phyloP scores from a whole-genome alignment of 139 green algal genomes.

The Picochlorum sp. region DNA sequence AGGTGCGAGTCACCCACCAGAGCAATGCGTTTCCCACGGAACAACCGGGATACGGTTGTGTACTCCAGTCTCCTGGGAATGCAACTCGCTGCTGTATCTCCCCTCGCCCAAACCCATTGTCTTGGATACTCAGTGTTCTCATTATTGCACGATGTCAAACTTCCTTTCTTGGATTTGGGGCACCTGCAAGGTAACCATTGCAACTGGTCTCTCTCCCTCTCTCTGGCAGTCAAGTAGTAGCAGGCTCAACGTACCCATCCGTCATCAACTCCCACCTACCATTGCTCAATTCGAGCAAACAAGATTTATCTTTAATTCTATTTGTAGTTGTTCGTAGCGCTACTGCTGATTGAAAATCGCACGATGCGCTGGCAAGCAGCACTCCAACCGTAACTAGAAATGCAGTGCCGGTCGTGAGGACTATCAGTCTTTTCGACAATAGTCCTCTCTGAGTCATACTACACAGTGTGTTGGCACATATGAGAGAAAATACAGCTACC shows the following conservation, averaged over 20 bases:
- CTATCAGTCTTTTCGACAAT: no score
- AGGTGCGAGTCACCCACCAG: not conserved
- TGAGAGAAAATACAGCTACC: no score
- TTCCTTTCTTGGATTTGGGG: not conserved
- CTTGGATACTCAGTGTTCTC: constrained; percentile 1
- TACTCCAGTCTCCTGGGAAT: not conserved
- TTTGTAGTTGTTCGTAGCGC: not conserved
- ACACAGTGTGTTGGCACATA: no score
- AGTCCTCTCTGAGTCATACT: no score
- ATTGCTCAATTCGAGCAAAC: not conserved
- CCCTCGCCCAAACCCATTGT: not conserved
- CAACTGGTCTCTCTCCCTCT: no score
- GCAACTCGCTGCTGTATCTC: not conserved
- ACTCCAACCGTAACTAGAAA: not conserved
- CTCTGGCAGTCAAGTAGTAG: no score
- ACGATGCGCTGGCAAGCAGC: not conserved
- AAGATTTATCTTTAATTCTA: constrained; percentile 1
- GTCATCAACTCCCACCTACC: not conserved
- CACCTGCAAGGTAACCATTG: not conserved
- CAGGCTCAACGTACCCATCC: not conserved
- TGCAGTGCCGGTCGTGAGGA: no score
- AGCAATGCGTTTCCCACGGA: not conserved
- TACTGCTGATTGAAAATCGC: not conserved
- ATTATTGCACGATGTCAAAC: not conserved
- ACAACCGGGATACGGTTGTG: not conserved